A percentile compares a stretch with the other conserved stretches of the same genome.
Conservation (phyloP, 2,329 filamentous ascomycete species). For the Cordyceps javanica region DNA sequence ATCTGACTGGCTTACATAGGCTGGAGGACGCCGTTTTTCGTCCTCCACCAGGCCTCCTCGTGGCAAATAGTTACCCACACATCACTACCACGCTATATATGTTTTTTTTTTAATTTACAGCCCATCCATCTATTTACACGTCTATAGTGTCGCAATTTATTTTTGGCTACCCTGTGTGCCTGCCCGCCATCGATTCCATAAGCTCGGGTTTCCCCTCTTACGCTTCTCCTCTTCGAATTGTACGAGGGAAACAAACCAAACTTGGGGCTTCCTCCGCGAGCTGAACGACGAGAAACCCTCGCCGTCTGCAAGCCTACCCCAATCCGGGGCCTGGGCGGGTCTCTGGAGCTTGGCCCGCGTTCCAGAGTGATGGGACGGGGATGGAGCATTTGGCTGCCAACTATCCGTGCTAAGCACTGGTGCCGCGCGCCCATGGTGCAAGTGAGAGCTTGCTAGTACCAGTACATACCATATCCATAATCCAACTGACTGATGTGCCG, state of each 20-base stretch:
- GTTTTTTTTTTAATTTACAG: not conserved
- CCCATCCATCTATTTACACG: too few relatives aligned
- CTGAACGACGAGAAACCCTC: not conserved
- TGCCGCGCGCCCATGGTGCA: not conserved
- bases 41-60: not conserved
- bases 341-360: not conserved
- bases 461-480: too few relatives aligned
- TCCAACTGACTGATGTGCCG: too few relatives aligned
- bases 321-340: not conserved
- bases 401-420: too few relatives aligned
- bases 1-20: not conserved
- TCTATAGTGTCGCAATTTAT: too few relatives aligned
- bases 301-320: not conserved
- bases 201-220: not conserved
- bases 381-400: not conserved
- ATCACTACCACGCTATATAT: too few relatives aligned
- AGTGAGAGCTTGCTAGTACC: too few relatives aligned
- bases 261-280: not conserved
- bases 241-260: not conserved
- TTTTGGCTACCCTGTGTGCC: too few relatives aligned
- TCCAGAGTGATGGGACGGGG: conserved; percentile 9
- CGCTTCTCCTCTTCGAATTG: too few relatives aligned
- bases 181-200: too few relatives aligned
- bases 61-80: not conserved
- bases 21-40: not conserved